Percentiles rank a stretch among this genome's conserved stretches.
phyloP scores from a whole-genome alignment of 2,329 filamentous ascomycete species.

The Exophiala sp. region DNA sequence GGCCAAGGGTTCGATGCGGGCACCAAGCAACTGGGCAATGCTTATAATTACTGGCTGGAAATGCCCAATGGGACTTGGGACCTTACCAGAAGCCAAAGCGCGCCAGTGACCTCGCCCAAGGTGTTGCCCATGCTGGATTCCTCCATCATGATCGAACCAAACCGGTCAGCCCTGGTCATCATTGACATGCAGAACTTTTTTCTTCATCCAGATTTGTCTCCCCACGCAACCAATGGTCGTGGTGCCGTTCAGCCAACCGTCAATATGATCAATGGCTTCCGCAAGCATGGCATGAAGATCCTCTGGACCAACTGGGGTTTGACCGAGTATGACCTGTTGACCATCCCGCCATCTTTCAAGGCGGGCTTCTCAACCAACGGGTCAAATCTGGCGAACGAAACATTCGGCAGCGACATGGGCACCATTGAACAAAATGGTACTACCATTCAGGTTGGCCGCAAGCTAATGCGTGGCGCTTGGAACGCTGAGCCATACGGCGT shows the following conservation, averaged over 20 bases:
- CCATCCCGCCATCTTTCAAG: slow-evolving; percentile 49
- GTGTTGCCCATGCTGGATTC: slow-evolving; percentile 31
- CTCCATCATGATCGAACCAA: slow-evolving; percentile 39
- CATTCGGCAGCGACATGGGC: not conserved
- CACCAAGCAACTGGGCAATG: slow-evolving; percentile 28
- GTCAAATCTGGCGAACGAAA: slow-evolving; percentile 23
- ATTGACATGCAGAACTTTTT: slow-evolving; percentile 55
- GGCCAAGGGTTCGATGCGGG: slow-evolving; percentile 16
- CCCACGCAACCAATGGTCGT: slow-evolving; percentile 42
- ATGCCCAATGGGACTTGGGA: slow-evolving; percentile 30
- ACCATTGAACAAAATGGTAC: slow-evolving; percentile 2
- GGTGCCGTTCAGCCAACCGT: slow-evolving; percentile 36
- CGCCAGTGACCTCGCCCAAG: slow-evolving; percentile 26
- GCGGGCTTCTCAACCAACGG: slow-evolving; percentile 45
- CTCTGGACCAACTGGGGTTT: slow-evolving; percentile 58
- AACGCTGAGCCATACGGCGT: slow-evolving; percentile 45
- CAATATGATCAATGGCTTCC: slow-evolving; percentile 43
- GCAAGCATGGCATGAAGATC: slow-evolving; percentile 46
- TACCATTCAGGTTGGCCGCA: slow-evolving; percentile 30
- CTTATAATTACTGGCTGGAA: slow-evolving; percentile 35
- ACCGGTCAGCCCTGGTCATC: slow-evolving; percentile 45
- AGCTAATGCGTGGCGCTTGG: slow-evolving; percentile 53
- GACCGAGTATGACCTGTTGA: slow-evolving; percentile 46
- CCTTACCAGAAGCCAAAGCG: slow-evolving; percentile 31
- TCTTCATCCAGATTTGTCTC: slow-evolving; percentile 41